These are phyloP conservation scores for Daldinia sp. DNA, from an alignment of 2,329 filamentous ascomycete genomes.

Conservation along the genomic window DNA sequence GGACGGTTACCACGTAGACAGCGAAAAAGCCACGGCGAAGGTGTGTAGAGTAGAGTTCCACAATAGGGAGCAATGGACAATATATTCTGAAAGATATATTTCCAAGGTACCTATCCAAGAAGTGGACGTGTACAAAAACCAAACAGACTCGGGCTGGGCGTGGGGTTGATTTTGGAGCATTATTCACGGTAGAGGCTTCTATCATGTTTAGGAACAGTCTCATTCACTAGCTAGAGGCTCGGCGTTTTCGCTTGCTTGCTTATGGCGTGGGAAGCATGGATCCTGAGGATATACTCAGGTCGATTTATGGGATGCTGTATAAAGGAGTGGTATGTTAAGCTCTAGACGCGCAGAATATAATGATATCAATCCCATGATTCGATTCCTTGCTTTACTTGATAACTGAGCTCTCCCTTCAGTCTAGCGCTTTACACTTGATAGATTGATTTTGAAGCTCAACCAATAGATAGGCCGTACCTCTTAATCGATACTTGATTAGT, in stretches of 20 bases:
- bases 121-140: conserved; percentile 11
- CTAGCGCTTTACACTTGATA: not conserved
- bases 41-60: conserved; percentile 15
- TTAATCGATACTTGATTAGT: not conserved
- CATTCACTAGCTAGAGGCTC: conserved; percentile 5
- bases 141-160: not conserved
- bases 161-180: conserved; percentile 6
- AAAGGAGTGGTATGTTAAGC: conserved; percentile 22
- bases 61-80: conserved; percentile 10
- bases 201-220: not conserved
- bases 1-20: not conserved
- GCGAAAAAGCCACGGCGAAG: not conserved
- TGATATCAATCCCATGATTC: not conserved
- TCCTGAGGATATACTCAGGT: not conserved
- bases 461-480: no score
- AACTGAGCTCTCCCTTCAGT: not conserved
- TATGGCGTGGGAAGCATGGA: conserved; percentile 6
- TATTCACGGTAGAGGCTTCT: conserved; percentile 4
- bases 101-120: not conserved
- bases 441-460: not conserved
- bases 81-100: conserved; percentile 17
- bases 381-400: not conserved
- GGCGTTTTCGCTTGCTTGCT: not conserved
- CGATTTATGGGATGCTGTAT: not conserved
- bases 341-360: conserved; percentile 5